Evolutionary conservation across 371 early-diverging fungal genomes (phyloP).

Genomic region (Apophysomyces variabilis): DNA sequence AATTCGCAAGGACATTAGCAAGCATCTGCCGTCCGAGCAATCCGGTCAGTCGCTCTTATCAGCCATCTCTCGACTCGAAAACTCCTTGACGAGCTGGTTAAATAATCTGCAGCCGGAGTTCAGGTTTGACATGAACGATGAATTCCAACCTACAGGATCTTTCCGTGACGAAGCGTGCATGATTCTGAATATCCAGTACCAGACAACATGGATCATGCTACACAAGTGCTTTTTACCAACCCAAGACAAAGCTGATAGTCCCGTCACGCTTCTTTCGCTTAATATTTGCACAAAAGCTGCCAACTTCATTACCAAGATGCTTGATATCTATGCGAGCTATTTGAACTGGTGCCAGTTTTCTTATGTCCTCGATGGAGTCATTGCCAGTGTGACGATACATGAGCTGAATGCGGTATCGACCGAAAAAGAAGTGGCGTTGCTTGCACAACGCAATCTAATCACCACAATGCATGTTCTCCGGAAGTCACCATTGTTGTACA

Average conservation of each 20-base stretch:
- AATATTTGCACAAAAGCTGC: conserved; percentile 39
- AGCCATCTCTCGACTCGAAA: conserved; percentile 53
- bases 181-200: conserved; percentile 34
- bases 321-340: conserved; percentile 37
- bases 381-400: conserved; percentile 51
- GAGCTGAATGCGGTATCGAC: conserved; percentile 47
- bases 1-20: conserved; percentile 55
- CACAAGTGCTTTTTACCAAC: conserved; percentile 45
- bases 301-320: conserved; percentile 46
- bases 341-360: conserved; percentile 52
- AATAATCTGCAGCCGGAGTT: conserved; percentile 37
- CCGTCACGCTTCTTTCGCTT: conserved; percentile 33
- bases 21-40: conserved; percentile 45
- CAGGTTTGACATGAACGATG: conserved; percentile 24
- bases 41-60: conserved; percentile 42
- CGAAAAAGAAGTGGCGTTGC: conserved; percentile 39
- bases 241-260: conserved; percentile 33
- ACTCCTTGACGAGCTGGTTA: conserved; percentile 50
- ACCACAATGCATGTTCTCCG: conserved; percentile 41
- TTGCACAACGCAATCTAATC: conserved; percentile 50
- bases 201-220: conserved; percentile 44
- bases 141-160: conserved; percentile 32
- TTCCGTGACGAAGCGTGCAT: conserved; percentile 38
- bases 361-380: conserved; percentile 48
- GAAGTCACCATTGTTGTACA: conserved; percentile 52